A percentile compares a stretch with the other conserved stretches of the same genome.
phyloP scores from a whole-genome alignment of 805 yeast species.

The Ogataea trehalophila region DNA sequence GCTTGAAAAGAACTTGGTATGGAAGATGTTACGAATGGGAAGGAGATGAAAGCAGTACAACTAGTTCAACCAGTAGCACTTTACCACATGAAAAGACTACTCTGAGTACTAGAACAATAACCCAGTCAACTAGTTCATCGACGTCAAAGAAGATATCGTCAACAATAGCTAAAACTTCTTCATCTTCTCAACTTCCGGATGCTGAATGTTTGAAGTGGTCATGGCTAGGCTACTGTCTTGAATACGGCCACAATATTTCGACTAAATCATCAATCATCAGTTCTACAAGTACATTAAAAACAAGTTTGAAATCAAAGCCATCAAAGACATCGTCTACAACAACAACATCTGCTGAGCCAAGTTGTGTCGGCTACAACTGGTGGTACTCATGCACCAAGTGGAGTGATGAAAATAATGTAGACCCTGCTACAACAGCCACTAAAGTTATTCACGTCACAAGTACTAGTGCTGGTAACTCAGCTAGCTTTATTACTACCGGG shows the following conservation, averaged over 20 bases:
- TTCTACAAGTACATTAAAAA: background rate
- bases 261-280: background rate
- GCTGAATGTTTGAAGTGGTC: conserved; percentile 15
- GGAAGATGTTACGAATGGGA: conserved; percentile 42
- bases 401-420: conserved; percentile 1
- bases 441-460: background rate
- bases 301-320: background rate
- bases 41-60: conserved; percentile 21
- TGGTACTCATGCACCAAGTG: conserved; percentile 12
- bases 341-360: conserved; percentile 1
- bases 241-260: conserved; percentile 10
- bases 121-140: background rate
- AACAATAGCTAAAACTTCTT: conserved; percentile 1
- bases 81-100: conserved; percentile 6
- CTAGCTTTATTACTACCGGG: background rate
- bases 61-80: background rate
- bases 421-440: background rate
- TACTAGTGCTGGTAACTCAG: background rate
- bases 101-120: conserved; percentile 5
- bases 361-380: conserved; percentile 14
- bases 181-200: background rate
- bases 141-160: background rate
- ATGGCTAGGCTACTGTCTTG: conserved; percentile 19
- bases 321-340: conserved; percentile 1
- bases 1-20: conserved; percentile 60